phyloP scores from a whole-genome alignment of 2,329 filamentous ascomycete genomes.

The Stachybotrys chlorohalonatus region DNA sequence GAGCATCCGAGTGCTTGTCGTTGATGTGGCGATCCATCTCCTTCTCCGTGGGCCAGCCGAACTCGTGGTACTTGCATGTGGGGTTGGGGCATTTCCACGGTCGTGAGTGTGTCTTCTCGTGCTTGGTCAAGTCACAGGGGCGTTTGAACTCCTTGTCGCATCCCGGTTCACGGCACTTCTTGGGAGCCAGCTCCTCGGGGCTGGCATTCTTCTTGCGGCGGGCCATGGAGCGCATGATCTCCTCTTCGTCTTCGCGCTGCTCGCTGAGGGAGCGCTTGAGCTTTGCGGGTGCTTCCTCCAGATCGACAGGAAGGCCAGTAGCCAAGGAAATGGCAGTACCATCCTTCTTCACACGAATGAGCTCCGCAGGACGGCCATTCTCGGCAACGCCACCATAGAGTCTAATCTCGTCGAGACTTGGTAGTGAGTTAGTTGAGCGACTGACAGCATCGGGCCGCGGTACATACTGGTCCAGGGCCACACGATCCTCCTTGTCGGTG shows the following conservation, averaged over 20 bases:
- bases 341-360: slow-evolving; percentile 73
- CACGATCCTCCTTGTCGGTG: slow-evolving; percentile 46
- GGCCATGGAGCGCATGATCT: slow-evolving; percentile 86
- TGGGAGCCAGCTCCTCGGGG: slow-evolving; percentile 71
- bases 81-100: slow-evolving; percentile 85
- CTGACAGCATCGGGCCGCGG: slow-evolving; percentile 19
- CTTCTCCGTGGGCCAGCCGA: slow-evolving; percentile 96
- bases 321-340: slow-evolving; percentile 73
- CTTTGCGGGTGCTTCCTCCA: slow-evolving; percentile 39
- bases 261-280: slow-evolving; percentile 61
- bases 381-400: slow-evolving; percentile 73
- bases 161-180: slow-evolving; percentile 63
- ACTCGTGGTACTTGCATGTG: slow-evolving; percentile 81
- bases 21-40: slow-evolving; percentile 94
- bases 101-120: slow-evolving; percentile 94
- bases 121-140: slow-evolving; percentile 95
- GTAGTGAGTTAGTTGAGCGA: slow-evolving; percentile 16
- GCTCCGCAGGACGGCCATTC: slow-evolving; percentile 74
- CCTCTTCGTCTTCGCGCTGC: slow-evolving; percentile 68
- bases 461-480: slow-evolving; percentile 51
- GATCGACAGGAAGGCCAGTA: slow-evolving; percentile 55
- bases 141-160: slow-evolving; percentile 93
- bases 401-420: slow-evolving; percentile 57
- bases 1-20: slow-evolving; percentile 81
- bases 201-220: slow-evolving; percentile 88